These are phyloP conservation scores for Penicillium crystallinum DNA, from an alignment of 495 filamentous ascomycete species.

Conservation along the genomic window DNA sequence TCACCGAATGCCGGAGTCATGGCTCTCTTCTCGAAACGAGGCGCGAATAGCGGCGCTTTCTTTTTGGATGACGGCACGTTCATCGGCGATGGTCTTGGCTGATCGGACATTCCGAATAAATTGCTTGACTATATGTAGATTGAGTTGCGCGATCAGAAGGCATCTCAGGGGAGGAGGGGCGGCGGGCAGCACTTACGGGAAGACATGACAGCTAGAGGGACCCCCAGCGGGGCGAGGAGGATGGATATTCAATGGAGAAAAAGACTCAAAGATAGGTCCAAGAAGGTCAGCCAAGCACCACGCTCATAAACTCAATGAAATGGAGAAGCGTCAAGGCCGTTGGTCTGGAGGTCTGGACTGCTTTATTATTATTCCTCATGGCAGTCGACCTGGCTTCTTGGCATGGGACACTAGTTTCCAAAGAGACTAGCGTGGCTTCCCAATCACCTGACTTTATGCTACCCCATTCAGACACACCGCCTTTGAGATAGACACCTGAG, in stretches of 20 bases:
- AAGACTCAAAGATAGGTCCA: neutral
- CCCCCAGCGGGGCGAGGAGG: slow-evolving; percentile 31
- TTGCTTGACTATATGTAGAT: slow-evolving; percentile 72
- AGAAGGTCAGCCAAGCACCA: slow-evolving; percentile 10
- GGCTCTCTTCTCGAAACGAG: slow-evolving; percentile 94
- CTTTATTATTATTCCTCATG: slow-evolving; percentile 28
- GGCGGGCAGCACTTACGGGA: slow-evolving; percentile 52
- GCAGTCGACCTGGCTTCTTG: slow-evolving; percentile 32
- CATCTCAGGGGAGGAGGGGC: slow-evolving; percentile 32
- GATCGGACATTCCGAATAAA: slow-evolving; percentile 99
- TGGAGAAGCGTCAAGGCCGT: slow-evolving; percentile 6
- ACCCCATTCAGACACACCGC: neutral
- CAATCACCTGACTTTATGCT: neutral
- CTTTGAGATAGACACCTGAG: neutral
- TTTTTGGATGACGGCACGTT: slow-evolving; percentile 96
- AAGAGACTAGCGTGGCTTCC: slow-evolving; percentile 1
- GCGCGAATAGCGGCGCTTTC: slow-evolving; percentile 96
- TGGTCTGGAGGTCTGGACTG: slow-evolving; percentile 18
- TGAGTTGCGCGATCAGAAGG: slow-evolving; percentile 12
- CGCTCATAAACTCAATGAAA: slow-evolving; percentile 8
- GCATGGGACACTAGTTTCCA: slow-evolving; percentile 17
- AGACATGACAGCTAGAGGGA: slow-evolving; percentile 53
- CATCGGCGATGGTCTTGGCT: slow-evolving; percentile 97
- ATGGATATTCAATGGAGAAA: slow-evolving; percentile 14
- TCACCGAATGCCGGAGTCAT: slow-evolving; percentile 82